Conservation (phyloP, 106 monocot species). For the Dioscorea dumetorum region DNA sequence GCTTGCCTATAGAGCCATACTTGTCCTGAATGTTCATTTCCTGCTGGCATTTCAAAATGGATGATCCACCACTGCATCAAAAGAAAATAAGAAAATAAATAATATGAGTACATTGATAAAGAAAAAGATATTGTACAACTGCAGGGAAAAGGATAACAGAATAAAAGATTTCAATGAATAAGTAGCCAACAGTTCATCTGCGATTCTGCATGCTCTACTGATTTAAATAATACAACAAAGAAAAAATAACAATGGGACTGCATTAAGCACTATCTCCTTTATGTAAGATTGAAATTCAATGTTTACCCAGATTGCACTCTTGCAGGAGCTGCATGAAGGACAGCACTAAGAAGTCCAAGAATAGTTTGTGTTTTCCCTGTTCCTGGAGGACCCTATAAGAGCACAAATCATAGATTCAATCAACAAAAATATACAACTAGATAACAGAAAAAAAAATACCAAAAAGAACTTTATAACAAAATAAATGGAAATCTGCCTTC, state of each 20-base stretch:
- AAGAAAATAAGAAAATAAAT: constrained; percentile 8
- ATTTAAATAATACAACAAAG: background rate
- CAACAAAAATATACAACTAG: background rate
- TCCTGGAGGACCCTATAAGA: constrained; percentile 90
- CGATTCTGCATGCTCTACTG: background rate
- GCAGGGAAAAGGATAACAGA: background rate
- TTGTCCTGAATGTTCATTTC: constrained; percentile 50
- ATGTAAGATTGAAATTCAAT: too few species aligned
- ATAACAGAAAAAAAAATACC: too few species aligned
- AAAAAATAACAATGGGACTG: background rate
- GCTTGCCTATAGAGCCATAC: constrained; percentile 25
- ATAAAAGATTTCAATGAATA: background rate
- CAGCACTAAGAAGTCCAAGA: constrained; percentile 90
- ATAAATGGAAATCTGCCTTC: too few species aligned
- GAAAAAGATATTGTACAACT: background rate
- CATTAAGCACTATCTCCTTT: too few species aligned
- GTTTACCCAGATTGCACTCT: constrained; percentile 68
- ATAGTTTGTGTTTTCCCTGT: constrained; percentile 99
- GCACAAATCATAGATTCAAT: background rate
- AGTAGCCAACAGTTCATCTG: background rate
- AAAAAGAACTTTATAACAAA: too few species aligned
- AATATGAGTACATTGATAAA: background rate
- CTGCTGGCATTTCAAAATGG: constrained; percentile 17
- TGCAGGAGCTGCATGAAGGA: constrained; percentile 86
- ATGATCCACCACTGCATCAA: constrained; percentile 48